Evolutionary conservation across 176 grass and related monocot species (phyloP), one percentile per base, ranked within the genome.

Genomic region (Musa itinerans): DNA sequence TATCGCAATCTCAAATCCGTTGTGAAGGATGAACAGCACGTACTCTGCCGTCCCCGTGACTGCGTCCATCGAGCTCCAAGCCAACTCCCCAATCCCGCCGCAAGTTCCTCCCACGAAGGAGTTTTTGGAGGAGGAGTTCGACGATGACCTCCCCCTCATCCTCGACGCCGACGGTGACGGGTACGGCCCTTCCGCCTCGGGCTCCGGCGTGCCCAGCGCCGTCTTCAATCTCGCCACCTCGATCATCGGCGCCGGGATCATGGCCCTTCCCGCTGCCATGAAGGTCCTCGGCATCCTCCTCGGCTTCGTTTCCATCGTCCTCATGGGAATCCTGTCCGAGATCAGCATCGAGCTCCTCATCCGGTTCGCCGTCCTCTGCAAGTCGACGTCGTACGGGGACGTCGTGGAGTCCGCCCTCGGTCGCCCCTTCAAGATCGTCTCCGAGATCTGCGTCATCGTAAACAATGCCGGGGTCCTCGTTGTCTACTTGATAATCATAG

Each of bases 211-310:
- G 65, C 52, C 88, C 0, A 83, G 84, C 3, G 95, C 95, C 0
- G 95, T 99, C 17, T 99, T 99, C 84, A 99, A 99, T 81, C 88
- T 99, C 19, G 88, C 95, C 6, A 99, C 95, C 1, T 94, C 95
- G 68, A 94, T 99, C 79, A 99, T 99, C 65, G 95, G 95, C 6
- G 95, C 95, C 14, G 95, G 95, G 59, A 94, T 99, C 73, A 99
- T 99, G 95, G 88, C 95, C 15, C 90, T 99, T 24, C 95, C 95
- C 17, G 95, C 95, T 52, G 91, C 90, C 79, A 99, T 99, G 95
- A 99, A 99, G 90, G 95, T 99, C 12, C 91, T 99, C 1, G 95
- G 95, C n/a, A 62, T 94, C 11, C 74, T 81, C 29, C 86, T 91
- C 6, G 91, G 95, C 11, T 84, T 94, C 49, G 50, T 86, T 55